Conservation (phyloP, 495 filamentous ascomycete species). For the Pseudoneurospora amorphoporcata region DNA sequence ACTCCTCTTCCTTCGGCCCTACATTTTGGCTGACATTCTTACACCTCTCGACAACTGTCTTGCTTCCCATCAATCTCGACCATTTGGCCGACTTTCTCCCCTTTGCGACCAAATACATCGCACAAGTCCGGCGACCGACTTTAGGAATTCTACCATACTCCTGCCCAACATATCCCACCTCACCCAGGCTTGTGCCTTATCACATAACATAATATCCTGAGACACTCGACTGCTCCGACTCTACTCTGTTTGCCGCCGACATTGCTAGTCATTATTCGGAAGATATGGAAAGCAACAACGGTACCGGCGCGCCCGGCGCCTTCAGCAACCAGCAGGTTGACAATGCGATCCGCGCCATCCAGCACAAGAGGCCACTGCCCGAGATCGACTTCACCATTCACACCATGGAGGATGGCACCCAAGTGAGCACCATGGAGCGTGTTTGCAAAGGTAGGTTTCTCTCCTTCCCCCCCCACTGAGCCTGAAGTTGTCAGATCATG, state of each 20-base stretch:
- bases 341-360: conserved; percentile 70
- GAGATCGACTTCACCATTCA: conserved; percentile 98
- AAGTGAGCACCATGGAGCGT: conserved; percentile 89
- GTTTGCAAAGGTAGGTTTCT: conserved; percentile 81
- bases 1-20: conserved; percentile 17
- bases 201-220: background rate
- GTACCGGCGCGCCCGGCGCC: conserved; percentile 19
- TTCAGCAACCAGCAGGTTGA: conserved; percentile 41
- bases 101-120: background rate
- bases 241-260: background rate
- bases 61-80: background rate
- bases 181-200: background rate
- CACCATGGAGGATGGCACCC: conserved; percentile 90
- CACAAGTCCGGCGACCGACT: background rate
- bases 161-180: background rate
- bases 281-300: conserved; percentile 30
- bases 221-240: background rate
- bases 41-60: background rate
- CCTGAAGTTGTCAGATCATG: conserved; percentile 3
- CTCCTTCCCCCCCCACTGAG: background rate
- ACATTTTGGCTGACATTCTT: background rate
- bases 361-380: conserved; percentile 83
- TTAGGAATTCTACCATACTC: background rate
- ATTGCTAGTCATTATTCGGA: background rate
- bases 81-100: background rate